Evolutionary conservation across 1,284 basidiomycete species (phyloP).

Genomic region (Mycena sp.): DNA sequence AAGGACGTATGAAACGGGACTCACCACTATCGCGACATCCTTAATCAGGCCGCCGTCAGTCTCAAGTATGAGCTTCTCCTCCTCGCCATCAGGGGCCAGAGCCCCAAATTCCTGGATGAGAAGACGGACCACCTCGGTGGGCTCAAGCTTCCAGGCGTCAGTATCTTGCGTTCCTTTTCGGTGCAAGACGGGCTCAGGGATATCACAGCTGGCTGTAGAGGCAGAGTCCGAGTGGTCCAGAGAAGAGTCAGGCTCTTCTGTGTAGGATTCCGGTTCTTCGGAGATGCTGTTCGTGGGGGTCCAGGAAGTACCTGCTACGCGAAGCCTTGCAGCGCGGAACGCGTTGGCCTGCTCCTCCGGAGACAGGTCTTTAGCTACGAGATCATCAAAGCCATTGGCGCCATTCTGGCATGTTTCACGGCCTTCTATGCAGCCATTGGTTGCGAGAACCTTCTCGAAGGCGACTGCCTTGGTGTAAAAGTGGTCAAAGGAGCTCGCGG

Average conservation of each 20-base stretch:
- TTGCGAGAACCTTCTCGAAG: conserved; percentile 47
- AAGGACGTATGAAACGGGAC: neutral
- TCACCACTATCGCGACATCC: conserved; percentile 7
- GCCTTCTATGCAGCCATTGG: conserved; percentile 35
- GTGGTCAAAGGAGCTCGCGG: conserved; percentile 36
- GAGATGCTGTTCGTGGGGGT: conserved; percentile 27
- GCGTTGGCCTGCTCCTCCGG: conserved; percentile 45
- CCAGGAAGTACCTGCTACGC: conserved; percentile 46
- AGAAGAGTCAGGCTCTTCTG: conserved; percentile 28
- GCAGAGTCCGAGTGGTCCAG: conserved; percentile 9
- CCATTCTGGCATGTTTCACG: conserved; percentile 29
- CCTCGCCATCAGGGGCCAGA: conserved; percentile 51
- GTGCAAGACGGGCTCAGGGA: conserved; percentile 17
- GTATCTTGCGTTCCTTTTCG: conserved; percentile 33
- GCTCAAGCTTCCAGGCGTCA: conserved; percentile 44
- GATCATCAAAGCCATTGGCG: conserved; percentile 47
- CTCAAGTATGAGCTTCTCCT: conserved; percentile 64
- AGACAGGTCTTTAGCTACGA: conserved; percentile 51
- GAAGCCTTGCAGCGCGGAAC: conserved; percentile 47
- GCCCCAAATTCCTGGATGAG: conserved; percentile 59
- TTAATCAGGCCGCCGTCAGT: conserved; percentile 53
- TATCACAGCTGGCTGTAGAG: neutral
- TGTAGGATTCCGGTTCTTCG: conserved; percentile 36
- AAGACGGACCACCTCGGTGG: conserved; percentile 50
- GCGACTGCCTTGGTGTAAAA: conserved; percentile 50